Evolutionary conservation across 139 green algal species (phyloP).

Genomic region (Medakamo hakoo): DNA sequence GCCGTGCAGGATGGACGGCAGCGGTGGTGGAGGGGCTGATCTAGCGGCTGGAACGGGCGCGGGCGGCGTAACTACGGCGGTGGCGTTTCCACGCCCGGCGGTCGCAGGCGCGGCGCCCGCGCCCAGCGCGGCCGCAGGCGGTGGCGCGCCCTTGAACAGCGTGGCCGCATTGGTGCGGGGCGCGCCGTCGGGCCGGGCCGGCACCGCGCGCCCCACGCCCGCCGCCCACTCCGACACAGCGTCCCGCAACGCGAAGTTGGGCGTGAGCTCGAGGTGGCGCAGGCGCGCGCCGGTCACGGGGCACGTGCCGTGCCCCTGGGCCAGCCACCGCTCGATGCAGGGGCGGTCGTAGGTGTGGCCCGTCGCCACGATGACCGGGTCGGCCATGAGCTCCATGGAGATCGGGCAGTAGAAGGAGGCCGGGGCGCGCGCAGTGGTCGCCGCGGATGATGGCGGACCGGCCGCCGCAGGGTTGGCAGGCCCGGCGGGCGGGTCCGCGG

Average conservation of each 20-base stretch:
- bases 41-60: neutral
- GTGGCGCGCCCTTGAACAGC: slow-evolving; percentile 26
- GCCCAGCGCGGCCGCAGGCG: neutral
- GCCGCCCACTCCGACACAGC: slow-evolving; percentile 77
- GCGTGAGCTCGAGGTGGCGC: slow-evolving; percentile 73
- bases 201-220: slow-evolving; percentile 34
- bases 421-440: no score
- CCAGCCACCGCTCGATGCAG: slow-evolving; percentile 76
- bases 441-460: no score
- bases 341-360: slow-evolving; percentile 82
- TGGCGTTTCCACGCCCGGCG: neutral
- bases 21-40: neutral
- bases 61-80: neutral
- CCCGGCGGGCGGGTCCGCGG: no score
- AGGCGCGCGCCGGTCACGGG: slow-evolving; percentile 77
- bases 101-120: no score
- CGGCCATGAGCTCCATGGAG: slow-evolving; percentile 80
- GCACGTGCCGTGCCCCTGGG: slow-evolving; percentile 74
- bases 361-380: slow-evolving; percentile 86
- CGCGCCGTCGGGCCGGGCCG: slow-evolving; percentile 7
- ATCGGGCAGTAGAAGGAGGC: slow-evolving; percentile 64
- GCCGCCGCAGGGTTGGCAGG: no score
- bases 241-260: slow-evolving; percentile 78
- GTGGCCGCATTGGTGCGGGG: slow-evolving; percentile 6
- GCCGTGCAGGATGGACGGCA: slow-evolving; percentile 30